Evolutionary conservation across 2,329 filamentous ascomycete species (phyloP).

Genomic region (Elsinoe necatrix): DNA sequence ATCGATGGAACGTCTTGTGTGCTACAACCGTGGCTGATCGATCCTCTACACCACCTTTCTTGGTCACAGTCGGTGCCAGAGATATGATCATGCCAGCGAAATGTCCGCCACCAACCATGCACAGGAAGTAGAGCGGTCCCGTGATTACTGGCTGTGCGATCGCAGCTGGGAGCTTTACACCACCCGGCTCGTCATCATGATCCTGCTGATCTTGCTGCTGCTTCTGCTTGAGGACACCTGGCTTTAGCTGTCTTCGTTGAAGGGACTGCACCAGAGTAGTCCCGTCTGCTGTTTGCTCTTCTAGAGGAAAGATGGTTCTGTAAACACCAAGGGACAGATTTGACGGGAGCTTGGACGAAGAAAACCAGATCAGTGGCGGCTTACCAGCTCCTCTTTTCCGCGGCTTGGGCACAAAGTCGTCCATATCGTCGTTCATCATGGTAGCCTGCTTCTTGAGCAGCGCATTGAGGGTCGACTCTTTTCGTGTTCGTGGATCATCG

Average conservation of each 20-base stretch:
- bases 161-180: constrained; percentile 44
- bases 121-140: constrained; percentile 84
- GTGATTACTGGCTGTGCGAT: constrained; percentile 47
- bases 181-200: constrained; percentile 44
- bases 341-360: constrained; percentile 61
- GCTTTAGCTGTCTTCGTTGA: constrained; percentile 66
- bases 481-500: constrained; percentile 48
- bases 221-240: constrained; percentile 40
- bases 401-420: constrained; percentile 34
- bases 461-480: constrained; percentile 63
- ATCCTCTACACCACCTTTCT: constrained; percentile 64
- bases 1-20: constrained; percentile 96
- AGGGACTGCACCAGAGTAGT: constrained; percentile 56
- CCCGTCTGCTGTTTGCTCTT: constrained; percentile 58
- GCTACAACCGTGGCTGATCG: constrained; percentile 80
- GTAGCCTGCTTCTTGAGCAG: constrained; percentile 77
- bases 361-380: constrained; percentile 77
- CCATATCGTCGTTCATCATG: constrained; percentile 48
- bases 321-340: constrained; percentile 83
- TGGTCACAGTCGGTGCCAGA: constrained; percentile 68
- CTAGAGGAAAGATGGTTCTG: constrained; percentile 64
- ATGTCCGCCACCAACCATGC: constrained; percentile 97
- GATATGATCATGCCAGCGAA: constrained; percentile 96
- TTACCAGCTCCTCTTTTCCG: constrained; percentile 53
- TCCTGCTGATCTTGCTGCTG: constrained; percentile 24